Evolutionary conservation across 345 rosid species (phyloP).

Genomic region (Excoecaria cochinchinensis): DNA sequence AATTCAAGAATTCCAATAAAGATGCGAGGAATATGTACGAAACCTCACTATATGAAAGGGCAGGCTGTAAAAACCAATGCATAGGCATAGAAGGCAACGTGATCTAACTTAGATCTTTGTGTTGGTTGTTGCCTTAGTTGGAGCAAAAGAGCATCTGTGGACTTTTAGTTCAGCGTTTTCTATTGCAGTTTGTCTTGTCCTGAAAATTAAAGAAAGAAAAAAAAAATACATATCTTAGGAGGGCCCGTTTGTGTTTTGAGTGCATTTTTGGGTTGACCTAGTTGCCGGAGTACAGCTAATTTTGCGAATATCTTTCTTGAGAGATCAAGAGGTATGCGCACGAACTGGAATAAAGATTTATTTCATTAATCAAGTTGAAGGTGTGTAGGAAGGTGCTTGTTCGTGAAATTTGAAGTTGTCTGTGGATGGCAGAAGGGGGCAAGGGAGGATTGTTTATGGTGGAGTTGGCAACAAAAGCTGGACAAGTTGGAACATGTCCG

Average conservation of each 20-base stretch:
- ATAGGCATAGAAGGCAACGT: background rate
- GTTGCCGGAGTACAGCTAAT: background rate
- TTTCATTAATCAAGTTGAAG: background rate
- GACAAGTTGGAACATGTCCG: constrained; percentile 18
- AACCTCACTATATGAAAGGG: constrained; percentile 1
- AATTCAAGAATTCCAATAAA: too few relatives aligned
- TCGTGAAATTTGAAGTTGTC: background rate
- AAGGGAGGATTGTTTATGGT: background rate
- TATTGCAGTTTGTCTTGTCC: background rate
- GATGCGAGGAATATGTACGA: too few relatives aligned
- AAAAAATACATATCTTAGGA: too few relatives aligned
- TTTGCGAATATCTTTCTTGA: background rate
- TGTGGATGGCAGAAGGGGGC: background rate
- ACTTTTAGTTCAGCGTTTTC: background rate
- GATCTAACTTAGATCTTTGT: constrained; percentile 23
- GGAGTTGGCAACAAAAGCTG: constrained; percentile 22
- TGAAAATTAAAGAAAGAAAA: background rate
- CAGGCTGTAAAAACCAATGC: constrained; percentile 4
- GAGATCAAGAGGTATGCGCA: background rate
- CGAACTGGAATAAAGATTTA: background rate
- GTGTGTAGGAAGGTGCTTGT: background rate
- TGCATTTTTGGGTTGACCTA: background rate
- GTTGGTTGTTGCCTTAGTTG: background rate
- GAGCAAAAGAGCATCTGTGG: background rate
- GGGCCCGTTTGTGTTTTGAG: background rate